These are phyloP conservation scores for Pseudogymnoascus sp. DNA, from an alignment of 2,329 filamentous ascomycete species.

Conservation along the genomic window DNA sequence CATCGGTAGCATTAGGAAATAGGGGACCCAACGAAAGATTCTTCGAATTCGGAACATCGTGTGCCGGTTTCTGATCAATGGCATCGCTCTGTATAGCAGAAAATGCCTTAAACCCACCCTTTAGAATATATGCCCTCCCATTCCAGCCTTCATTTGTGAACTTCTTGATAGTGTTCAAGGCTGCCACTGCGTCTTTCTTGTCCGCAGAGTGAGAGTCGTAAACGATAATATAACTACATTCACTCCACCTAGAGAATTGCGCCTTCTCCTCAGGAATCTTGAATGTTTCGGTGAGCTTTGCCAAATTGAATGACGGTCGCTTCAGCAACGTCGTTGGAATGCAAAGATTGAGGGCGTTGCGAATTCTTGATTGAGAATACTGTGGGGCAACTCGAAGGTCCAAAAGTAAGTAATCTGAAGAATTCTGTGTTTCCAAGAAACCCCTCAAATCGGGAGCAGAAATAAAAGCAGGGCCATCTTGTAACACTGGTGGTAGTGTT, in stretches of 20 bases:
- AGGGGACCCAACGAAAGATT: slow-evolving; percentile 43
- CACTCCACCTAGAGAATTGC: slow-evolving; percentile 69
- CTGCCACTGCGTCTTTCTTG: slow-evolving; percentile 70
- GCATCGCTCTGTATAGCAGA: slow-evolving; percentile 56
- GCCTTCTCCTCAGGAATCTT: slow-evolving; percentile 60
- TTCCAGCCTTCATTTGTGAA: slow-evolving; percentile 77
- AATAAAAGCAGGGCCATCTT: slow-evolving; percentile 45
- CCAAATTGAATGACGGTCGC: slow-evolving; percentile 78
- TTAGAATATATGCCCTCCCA: slow-evolving; percentile 66
- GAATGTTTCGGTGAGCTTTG: slow-evolving; percentile 83
- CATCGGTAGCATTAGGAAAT: slow-evolving; percentile 53
- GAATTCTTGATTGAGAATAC: slow-evolving; percentile 66
- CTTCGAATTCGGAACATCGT: slow-evolving; percentile 32
- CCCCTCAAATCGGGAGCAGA: slow-evolving; percentile 46
- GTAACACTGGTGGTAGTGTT: slow-evolving; percentile 45
- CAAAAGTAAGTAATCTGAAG: slow-evolving; percentile 52
- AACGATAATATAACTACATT: slow-evolving; percentile 69
- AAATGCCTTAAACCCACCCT: slow-evolving; percentile 75
- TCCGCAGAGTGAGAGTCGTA: slow-evolving; percentile 75
- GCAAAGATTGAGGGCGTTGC: slow-evolving; percentile 81
- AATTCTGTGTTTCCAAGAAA: slow-evolving; percentile 40
- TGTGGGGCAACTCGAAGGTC: slow-evolving; percentile 84
- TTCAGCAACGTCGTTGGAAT: slow-evolving; percentile 93
- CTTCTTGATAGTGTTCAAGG: slow-evolving; percentile 86
- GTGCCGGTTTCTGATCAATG: slow-evolving; percentile 45